These are phyloP conservation scores for Primulina tabacum DNA, from an alignment of 257 asterid genomes.

Conservation along the genomic window DNA sequence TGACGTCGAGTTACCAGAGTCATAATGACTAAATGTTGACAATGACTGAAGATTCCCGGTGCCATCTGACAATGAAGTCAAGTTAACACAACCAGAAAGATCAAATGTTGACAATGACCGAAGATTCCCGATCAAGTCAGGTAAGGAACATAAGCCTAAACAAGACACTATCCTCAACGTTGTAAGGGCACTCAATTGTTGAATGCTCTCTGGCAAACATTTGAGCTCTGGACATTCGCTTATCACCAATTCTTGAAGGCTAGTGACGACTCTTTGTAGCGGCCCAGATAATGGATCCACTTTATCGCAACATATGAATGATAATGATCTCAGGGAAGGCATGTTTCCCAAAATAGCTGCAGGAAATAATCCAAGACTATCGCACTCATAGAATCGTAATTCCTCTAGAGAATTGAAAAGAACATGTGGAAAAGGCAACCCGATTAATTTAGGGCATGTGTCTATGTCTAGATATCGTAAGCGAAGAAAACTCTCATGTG, in stretches of 20 bases:
- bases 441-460: neutral
- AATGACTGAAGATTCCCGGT: conserved; percentile 13
- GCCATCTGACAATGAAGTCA: conserved; percentile 20
- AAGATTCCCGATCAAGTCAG: conserved; percentile 24
- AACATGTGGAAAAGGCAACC: neutral
- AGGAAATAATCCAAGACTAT: conserved; percentile 15
- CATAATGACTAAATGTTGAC: neutral
- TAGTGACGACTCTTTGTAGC: neutral
- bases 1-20: neutral
- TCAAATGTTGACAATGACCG: neutral
- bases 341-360: conserved; percentile 15
- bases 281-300: conserved; percentile 21
- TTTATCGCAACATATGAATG: neutral
- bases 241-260: neutral
- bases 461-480: rapidly evolving
- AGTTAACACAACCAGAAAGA: neutral
- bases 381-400: neutral
- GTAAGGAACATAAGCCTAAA: conserved; percentile 1
- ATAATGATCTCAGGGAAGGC: conserved; percentile 4
- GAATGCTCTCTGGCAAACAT: conserved; percentile 22
- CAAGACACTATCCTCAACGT: neutral
- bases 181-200: conserved; percentile 12
- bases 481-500: conserved; percentile 17
- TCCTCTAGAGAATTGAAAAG: conserved; percentile 16
- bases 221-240: neutral